phyloP scores from a whole-genome alignment of 345 rosid genomes.

The Linum tenue region DNA sequence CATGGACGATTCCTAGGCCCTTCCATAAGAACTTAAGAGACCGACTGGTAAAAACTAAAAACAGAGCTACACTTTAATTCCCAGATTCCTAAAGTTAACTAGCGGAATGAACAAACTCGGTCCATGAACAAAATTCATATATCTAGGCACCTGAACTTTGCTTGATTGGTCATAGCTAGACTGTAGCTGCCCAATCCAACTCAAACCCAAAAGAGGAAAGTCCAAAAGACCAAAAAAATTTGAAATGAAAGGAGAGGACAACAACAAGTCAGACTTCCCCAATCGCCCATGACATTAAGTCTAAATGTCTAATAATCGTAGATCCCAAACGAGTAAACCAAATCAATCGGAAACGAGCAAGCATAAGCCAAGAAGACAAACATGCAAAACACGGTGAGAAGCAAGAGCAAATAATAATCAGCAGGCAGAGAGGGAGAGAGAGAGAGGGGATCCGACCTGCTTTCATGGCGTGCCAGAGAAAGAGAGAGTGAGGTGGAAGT shows the following conservation, averaged over 20 bases:
- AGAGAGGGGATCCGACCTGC: constrained; percentile 12
- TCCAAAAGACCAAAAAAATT: not conserved
- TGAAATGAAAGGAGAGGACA: not conserved
- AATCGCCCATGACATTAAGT: not conserved
- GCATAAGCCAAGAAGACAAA: not conserved
- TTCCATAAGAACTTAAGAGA: too few species aligned
- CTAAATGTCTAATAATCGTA: not conserved
- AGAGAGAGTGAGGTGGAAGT: constrained; percentile 46
- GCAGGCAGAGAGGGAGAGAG: constrained; percentile 1
- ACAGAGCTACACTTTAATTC: not conserved
- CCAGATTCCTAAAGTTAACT: not conserved
- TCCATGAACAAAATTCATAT: not conserved
- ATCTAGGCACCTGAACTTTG: not conserved
- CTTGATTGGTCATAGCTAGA: not conserved
- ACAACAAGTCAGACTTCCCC: not conserved
- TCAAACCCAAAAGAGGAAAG: not conserved
- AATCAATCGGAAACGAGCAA: not conserved
- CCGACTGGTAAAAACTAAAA: too few species aligned
- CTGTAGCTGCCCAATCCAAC: not conserved
- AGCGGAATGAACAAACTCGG: too few species aligned
- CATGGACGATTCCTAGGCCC: not conserved
- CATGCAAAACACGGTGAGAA: not conserved
- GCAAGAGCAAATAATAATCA: not conserved
- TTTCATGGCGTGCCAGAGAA: constrained; percentile 22
- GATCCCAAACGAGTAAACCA: not conserved